These are phyloP conservation scores for Crithidia brevicula DNA, from an alignment of 208 protist species.

Conservation along the genomic window DNA sequence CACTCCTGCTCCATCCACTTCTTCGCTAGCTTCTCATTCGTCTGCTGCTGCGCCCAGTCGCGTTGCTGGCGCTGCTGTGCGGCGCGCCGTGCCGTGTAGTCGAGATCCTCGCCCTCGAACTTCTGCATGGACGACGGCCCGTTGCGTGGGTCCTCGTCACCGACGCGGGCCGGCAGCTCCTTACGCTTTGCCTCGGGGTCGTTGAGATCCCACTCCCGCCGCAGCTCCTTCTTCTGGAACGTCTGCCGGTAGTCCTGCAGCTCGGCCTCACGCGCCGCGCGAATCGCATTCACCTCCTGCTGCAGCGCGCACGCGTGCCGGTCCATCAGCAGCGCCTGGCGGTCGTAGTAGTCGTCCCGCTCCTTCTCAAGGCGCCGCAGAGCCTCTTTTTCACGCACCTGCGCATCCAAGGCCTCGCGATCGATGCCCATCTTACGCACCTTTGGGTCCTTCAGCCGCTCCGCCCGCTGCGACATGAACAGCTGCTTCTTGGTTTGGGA, in stretches of 20 bases:
- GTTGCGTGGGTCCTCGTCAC: slow-evolving; percentile 90
- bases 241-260: slow-evolving; percentile 85
- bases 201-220: slow-evolving; percentile 92
- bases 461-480: slow-evolving; percentile 88
- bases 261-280: slow-evolving; percentile 77
- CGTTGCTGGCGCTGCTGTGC: slow-evolving; percentile 89
- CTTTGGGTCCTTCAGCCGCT: slow-evolving; percentile 92
- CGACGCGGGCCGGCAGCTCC: slow-evolving; percentile 86
- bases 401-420: slow-evolving; percentile 86
- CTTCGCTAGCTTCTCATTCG: slow-evolving; percentile 90
- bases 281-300: slow-evolving; percentile 86
- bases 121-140: slow-evolving; percentile 86
- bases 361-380: slow-evolving; percentile 85
- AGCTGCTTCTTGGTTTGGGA: slow-evolving; percentile 76
- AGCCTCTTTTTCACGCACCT: slow-evolving; percentile 91
- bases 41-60: slow-evolving; percentile 84
- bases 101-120: slow-evolving; percentile 94
- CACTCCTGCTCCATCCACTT: slow-evolving; percentile 93
- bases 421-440: slow-evolving; percentile 93
- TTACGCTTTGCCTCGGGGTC: slow-evolving; percentile 79
- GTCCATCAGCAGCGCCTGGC: slow-evolving; percentile 89
- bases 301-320: slow-evolving; percentile 87
- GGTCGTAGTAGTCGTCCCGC: slow-evolving; percentile 87
- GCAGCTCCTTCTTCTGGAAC: slow-evolving; percentile 86
- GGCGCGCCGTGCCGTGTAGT: slow-evolving; percentile 59